Base-by-base conservation (phyloP, 2,329 filamentous ascomycete genomes). In the Trichothecium sympodiale region DNA sequence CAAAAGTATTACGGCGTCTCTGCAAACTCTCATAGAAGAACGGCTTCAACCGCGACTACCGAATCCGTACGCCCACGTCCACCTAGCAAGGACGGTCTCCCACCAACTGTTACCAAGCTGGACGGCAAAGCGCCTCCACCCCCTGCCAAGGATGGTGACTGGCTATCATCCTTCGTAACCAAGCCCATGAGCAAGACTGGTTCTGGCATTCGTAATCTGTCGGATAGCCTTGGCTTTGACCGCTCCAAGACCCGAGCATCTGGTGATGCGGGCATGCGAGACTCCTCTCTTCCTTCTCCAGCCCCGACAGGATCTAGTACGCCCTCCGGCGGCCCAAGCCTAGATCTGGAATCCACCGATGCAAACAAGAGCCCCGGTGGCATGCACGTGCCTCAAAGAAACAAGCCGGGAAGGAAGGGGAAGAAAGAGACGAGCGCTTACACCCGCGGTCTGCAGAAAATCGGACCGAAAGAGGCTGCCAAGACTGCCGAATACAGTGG, bases 351-450 rank as follows among this genome's bases (percentile, higher is more conserved):
- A 35, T 86, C 82, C 29, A 74, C 78, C 1, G 80, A 82, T 47
- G 62, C 67, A 1, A 67, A 71, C 33, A 78, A 74, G 54, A 73
- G 66, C 30, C 65, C 69, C 4, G 68, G 64, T 43, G 64, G 67
- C 3, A 53, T 59, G 5, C 56, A 61, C 4, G 69, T 70, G 3
- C 57, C 66, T 3, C 55, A 63, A 17, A 69, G 61, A 53, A 58
- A 62, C 48, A 64, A 59, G 37, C 20, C 20, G 10, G 63, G 69
- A 49, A 71, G 80, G 71, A 88, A 89, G 59, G 76, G 78, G 35
- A 98, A 98, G 64, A 93, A 96, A 55, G 80, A 86, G 39, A 98
- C 91, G 0, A 95, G 88, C 50, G 91, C 91, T 1, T 98, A 96
- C 58, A 84, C 80, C 14, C 80, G 84, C 20, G 91, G 91, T 0